A percentile compares a stretch with the other conserved stretches of the same genome.
Evolutionary conservation across 495 filamentous ascomycete genomes (phyloP).

Genomic region (Hypoxylon rickii): DNA sequence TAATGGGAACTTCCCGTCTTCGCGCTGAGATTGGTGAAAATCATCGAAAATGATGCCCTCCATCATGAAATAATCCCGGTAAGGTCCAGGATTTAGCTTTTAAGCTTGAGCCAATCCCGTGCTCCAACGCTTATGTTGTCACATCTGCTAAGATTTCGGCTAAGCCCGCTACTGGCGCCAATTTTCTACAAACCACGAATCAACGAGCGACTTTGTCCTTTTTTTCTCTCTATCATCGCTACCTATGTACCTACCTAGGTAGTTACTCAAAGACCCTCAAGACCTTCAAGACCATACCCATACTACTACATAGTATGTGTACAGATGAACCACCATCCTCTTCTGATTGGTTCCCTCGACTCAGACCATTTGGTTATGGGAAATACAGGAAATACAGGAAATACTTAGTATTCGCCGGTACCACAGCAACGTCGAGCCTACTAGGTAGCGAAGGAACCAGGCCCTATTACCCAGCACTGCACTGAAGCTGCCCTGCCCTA

Average conservation of each 20-base stretch:
- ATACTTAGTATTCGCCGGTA: conserved; percentile 26
- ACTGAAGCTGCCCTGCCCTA: too few relatives aligned
- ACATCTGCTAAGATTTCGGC: conserved; percentile 39
- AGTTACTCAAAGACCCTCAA: too few relatives aligned
- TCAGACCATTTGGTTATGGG: background rate
- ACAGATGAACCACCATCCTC: conserved; percentile 5
- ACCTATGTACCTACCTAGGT: too few relatives aligned
- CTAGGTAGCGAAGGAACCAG: too few relatives aligned
- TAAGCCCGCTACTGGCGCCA: conserved; percentile 36
- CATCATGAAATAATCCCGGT: conserved; percentile 35
- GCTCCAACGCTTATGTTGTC: conserved; percentile 31
- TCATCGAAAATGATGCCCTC: conserved; percentile 19
- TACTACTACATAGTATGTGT: conserved; percentile 11
- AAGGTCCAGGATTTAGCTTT: conserved; percentile 31
- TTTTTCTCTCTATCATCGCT: too few relatives aligned
- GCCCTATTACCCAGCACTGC: too few relatives aligned
- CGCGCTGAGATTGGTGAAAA: conserved; percentile 36
- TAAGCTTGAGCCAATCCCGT: conserved; percentile 37
- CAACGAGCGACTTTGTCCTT: conserved; percentile 18
- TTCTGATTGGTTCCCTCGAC: conserved; percentile 19
- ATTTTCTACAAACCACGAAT: conserved; percentile 31
- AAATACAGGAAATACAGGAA: conserved; percentile 29
- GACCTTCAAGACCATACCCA: too few relatives aligned
- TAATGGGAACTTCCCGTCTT: conserved; percentile 41
- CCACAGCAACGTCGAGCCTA: conserved; percentile 33